Percentiles rank a stretch among this genome's conserved stretches.
phyloP scores from a whole-genome alignment of 805 yeast genomes.

The Ogataea ganodermae region DNA sequence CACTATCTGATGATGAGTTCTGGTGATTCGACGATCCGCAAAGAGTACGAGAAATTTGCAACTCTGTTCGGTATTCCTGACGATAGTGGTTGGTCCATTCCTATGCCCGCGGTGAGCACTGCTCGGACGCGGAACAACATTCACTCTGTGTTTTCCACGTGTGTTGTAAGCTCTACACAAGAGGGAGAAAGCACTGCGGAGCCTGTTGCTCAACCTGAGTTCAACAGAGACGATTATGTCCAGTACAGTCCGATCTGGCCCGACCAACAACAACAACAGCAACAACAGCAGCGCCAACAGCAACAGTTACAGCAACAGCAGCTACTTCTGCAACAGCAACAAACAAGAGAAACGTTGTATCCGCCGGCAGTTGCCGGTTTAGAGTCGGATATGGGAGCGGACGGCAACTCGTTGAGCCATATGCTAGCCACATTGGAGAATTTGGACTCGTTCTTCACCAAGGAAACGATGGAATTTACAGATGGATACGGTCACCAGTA shows the following conservation, averaged over 20 bases:
- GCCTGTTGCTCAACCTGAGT: slow-evolving; percentile 29
- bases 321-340: background rate
- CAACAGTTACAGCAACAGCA: slow-evolving; percentile 14
- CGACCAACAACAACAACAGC: slow-evolving; percentile 26
- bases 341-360: background rate
- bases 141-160: slow-evolving; percentile 91
- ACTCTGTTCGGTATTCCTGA: slow-evolving; percentile 94
- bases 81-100: slow-evolving; percentile 95
- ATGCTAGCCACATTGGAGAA: slow-evolving; percentile 94
- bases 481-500: slow-evolving; percentile 42
- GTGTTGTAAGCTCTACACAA: slow-evolving; percentile 50
- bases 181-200: slow-evolving; percentile 42
- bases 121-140: slow-evolving; percentile 89
- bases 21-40: slow-evolving; percentile 76
- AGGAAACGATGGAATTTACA: slow-evolving; percentile 41
- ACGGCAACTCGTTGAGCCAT: slow-evolving; percentile 74
- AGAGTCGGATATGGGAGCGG: slow-evolving; percentile 46
- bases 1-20: slow-evolving; percentile 90
- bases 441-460: slow-evolving; percentile 84
- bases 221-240: slow-evolving; percentile 62
- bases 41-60: slow-evolving; percentile 81
- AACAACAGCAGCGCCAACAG: slow-evolving; percentile 35
- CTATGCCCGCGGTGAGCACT: slow-evolving; percentile 91
- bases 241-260: slow-evolving; percentile 34
- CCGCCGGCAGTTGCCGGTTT: background rate